phyloP scores from a whole-genome alignment of 1,139 yeast genomes.

The Lodderomyces elongisporus region DNA sequence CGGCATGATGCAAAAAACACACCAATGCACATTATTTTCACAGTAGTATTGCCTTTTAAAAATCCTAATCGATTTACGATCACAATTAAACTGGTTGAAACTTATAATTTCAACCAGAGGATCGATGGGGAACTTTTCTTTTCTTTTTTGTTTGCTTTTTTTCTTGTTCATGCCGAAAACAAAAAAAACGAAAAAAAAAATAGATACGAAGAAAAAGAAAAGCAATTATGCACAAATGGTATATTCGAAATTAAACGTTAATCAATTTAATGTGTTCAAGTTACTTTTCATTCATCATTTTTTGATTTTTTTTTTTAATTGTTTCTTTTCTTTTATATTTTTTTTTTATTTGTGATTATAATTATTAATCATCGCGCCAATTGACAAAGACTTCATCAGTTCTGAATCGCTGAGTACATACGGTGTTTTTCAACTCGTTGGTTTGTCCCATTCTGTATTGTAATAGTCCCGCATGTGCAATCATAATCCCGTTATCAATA shows the following conservation, averaged over 20 bases:
- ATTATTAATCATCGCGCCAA: conserved; percentile 65
- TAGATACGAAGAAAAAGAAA: no score
- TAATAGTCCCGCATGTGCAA: conserved; percentile 94
- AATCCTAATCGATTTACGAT: conserved; percentile 22
- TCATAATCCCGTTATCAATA: conserved; percentile 97
- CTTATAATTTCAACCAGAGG: conserved; percentile 8
- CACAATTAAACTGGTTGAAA: conserved; percentile 9
- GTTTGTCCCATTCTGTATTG: conserved; percentile 81
- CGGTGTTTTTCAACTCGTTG: conserved; percentile 58
- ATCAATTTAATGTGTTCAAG: not conserved
- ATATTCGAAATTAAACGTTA: no score
- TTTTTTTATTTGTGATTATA: no score
- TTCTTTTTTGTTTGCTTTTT: not conserved
- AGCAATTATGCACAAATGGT: no score
- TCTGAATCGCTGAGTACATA: conserved; percentile 88
- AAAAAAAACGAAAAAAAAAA: no score
- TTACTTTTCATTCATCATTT: no score
- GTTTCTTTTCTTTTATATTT: not conserved
- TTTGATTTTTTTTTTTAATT: no score
- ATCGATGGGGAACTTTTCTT: conserved; percentile 4
- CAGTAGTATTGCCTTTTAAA: conserved; percentile 15
- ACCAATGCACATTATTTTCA: not conserved
- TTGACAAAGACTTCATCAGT: conserved; percentile 90
- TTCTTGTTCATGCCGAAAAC: no score
- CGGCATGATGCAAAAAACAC: not conserved